These are phyloP conservation scores for Suhomyces pyralidae DNA, from an alignment of 805 yeast genomes.

Conservation along the genomic window DNA sequence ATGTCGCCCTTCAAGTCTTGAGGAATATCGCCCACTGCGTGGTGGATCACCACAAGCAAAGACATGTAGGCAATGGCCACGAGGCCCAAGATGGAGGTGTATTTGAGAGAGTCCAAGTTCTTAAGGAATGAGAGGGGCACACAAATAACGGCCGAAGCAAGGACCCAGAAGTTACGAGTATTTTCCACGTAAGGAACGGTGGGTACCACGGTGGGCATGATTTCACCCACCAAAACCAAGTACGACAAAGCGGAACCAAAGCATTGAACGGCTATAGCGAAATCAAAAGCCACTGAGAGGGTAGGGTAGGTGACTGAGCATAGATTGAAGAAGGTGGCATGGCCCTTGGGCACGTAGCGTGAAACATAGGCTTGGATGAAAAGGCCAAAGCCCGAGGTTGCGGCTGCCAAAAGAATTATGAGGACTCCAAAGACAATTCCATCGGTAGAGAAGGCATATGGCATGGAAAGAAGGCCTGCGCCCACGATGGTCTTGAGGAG, in stretches of 20 bases:
- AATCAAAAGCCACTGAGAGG: conserved; percentile 57
- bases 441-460: conserved; percentile 57
- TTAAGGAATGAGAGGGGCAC: conserved; percentile 72
- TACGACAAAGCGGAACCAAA: conserved; percentile 70
- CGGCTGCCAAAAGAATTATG: conserved; percentile 59
- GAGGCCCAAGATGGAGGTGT: conserved; percentile 80
- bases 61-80: conserved; percentile 77
- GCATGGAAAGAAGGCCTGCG: conserved; percentile 72
- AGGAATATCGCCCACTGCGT: conserved; percentile 52
- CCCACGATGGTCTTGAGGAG: conserved; percentile 57
- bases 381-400: conserved; percentile 66
- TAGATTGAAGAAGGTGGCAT: conserved; percentile 71
- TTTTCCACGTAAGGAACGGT: conserved; percentile 19
- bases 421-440: conserved; percentile 45
- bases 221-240: conserved; percentile 66
- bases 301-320: conserved; percentile 58
- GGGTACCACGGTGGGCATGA: conserved; percentile 57
- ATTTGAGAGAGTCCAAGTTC: conserved; percentile 76
- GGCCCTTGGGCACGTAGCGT: conserved; percentile 45
- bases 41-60: conserved; percentile 71
- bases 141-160: conserved; percentile 40
- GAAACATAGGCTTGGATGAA: conserved; percentile 61
- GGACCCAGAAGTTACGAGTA: conserved; percentile 58
- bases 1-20: conserved; percentile 25
- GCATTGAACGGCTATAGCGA: conserved; percentile 69